Base-by-base conservation (phyloP, 306 rosid species). In the Cicer cuneatum region DNA sequence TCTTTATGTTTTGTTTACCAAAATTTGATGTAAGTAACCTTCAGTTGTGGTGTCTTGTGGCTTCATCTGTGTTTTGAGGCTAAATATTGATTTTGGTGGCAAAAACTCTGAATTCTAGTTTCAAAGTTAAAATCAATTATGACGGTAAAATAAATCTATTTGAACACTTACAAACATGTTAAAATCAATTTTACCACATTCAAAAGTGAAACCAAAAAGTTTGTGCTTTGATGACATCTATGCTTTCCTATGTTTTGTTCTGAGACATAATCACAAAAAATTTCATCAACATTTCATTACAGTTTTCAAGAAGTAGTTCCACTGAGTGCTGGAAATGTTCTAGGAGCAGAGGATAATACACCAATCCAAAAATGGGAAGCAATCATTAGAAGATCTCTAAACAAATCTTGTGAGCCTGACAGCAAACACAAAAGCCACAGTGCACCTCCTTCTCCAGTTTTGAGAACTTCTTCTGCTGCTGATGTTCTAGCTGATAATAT, bases 251-350 rank as follows among this genome's bases (percentile, higher is more conserved):
- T 10, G 16, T 46, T 60, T 35, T 5, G 15, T 24, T 57, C 12
- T 58, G 45, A 56, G 11, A 43, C 48, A 43, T 10, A 43, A 43
- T 43, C 48, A 43, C 4, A 43, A n/a, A 12, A n/a, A n/a, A n/a
- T n/a, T n/a, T n/a, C n/a, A n/a, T n/a, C n/a, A n/a, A n/a, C n/a
- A 10, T 46, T 46, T 75, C 29, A 5, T 18, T 33, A 65, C 87
- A 94, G 99, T 74, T 90, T 94, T 58, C 99, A 94, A 78, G 99
- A 94, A 83, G 92, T 94, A 11, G 97, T 94, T 76, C 99, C 99
- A 79, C 82, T 94, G 79, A 94, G 80, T 80, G 99, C 99, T 16
- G 99, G 95, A 66, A 94, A 94, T 63, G 97, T 94, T 24, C 60
- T 94, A 3, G 99, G 99, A 80, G 96, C 97, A 54, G 99, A 94